phyloP scores from a whole-genome alignment of 306 rosid species.

The Rosa multiflora region DNA sequence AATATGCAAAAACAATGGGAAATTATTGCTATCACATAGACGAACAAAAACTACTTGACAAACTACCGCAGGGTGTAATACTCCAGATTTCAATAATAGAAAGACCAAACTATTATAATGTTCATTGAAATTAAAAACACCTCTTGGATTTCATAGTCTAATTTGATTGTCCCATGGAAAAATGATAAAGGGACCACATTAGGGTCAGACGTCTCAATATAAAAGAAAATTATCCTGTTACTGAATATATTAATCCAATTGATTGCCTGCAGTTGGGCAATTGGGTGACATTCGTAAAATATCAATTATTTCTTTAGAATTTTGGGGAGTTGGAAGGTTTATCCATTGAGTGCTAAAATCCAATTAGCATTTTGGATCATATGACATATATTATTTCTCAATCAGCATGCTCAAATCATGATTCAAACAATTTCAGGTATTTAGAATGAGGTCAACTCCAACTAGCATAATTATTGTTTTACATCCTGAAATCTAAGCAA shows the following conservation, averaged over 20 bases:
- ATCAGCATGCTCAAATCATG: background rate
- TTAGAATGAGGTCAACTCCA: background rate
- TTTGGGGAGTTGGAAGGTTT: background rate
- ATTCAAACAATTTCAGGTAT: background rate
- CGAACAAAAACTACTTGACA: background rate
- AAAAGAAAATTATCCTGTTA: background rate
- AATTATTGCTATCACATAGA: background rate
- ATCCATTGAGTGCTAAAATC: background rate
- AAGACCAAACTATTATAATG: background rate
- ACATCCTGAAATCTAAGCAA: background rate
- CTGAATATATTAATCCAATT: background rate
- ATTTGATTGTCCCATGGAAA: background rate
- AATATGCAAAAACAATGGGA: background rate
- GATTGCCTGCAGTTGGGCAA: background rate
- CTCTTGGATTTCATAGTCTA: background rate
- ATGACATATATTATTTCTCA: background rate
- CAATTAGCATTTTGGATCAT: background rate
- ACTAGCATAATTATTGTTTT: background rate
- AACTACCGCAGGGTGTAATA: background rate
- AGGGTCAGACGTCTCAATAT: background rate
- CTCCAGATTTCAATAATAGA: background rate
- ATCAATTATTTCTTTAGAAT: background rate
- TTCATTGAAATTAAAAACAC: background rate
- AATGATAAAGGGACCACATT: background rate
- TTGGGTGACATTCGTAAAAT: background rate